A percentile compares a stretch with the other conserved stretches of the same genome.
Evolutionary conservation across 179 eudicot genomes (phyloP).

Genomic region (Silene coronaria): DNA sequence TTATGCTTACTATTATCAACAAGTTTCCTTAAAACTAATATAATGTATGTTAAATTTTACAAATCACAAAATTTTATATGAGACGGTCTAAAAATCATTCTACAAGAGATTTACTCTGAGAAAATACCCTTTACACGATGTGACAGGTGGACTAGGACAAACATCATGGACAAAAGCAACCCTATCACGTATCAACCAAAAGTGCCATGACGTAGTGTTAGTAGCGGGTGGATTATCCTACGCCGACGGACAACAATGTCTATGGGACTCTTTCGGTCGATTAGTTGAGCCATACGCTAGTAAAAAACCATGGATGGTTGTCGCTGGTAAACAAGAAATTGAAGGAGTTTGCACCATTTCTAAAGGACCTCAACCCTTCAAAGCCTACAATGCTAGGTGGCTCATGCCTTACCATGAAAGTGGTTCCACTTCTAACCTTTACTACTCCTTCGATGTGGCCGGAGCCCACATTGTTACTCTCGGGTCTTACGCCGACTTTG

Average conservation of each 20-base stretch:
- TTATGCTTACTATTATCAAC: too few relatives aligned
- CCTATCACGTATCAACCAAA: constrained; percentile 37
- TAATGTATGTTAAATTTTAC: too few relatives aligned
- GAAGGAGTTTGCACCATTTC: constrained; percentile 27
- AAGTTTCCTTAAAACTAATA: too few relatives aligned
- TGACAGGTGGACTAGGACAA: constrained; percentile 69
- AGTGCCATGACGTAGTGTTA: constrained; percentile 51
- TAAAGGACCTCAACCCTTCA: constrained; percentile 47
- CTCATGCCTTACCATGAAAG: constrained; percentile 66
- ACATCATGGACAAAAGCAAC: constrained; percentile 68
- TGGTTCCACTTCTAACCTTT: constrained; percentile 54
- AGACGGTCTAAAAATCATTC: too few relatives aligned
- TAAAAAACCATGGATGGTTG: constrained; percentile 72
- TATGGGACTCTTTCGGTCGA: constrained; percentile 79
- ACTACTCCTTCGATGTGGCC: constrained; percentile 63
- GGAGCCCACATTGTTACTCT: constrained; percentile 57
- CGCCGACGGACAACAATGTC: constrained; percentile 54
- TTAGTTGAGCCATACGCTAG: constrained; percentile 62
- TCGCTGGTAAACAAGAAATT: constrained; percentile 42
- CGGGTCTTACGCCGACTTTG: constrained; percentile 57
- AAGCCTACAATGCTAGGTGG: constrained; percentile 66
- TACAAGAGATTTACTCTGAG: neutral
- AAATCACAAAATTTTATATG: too few relatives aligned
- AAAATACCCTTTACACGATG: neutral
- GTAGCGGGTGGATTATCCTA: constrained; percentile 64